These are phyloP conservation scores for Ceratobasidium sp. DNA, from an alignment of 1,284 basidiomycete species.

Conservation along the genomic window DNA sequence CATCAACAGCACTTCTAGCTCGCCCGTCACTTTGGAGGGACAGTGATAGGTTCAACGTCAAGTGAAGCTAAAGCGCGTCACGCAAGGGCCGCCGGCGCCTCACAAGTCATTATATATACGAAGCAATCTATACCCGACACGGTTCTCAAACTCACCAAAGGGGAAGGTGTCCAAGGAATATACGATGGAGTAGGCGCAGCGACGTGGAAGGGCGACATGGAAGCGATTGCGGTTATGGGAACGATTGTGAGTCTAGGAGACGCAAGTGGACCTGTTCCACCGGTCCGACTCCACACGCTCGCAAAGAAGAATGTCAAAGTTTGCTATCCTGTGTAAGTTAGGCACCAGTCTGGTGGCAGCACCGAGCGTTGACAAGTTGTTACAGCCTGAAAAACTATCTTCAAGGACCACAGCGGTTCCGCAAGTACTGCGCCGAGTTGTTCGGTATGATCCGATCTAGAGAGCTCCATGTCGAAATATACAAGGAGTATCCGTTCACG, in stretches of 20 bases:
- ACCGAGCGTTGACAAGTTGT: not conserved
- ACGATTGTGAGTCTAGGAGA: slow-evolving; percentile 93
- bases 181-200: slow-evolving; percentile 88
- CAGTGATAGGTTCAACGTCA: slow-evolving; percentile 94
- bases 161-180: slow-evolving; percentile 86
- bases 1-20: slow-evolving; percentile 51
- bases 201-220: slow-evolving; percentile 86
- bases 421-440: slow-evolving; percentile 74
- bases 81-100: slow-evolving; percentile 83
- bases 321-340: slow-evolving; percentile 76
- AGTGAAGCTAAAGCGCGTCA: slow-evolving; percentile 85
- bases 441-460: slow-evolving; percentile 75
- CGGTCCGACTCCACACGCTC: slow-evolving; percentile 81
- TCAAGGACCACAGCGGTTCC: slow-evolving; percentile 76
- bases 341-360: not conserved
- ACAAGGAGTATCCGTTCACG: slow-evolving; percentile 86
- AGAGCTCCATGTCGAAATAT: slow-evolving; percentile 77
- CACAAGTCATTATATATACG: slow-evolving; percentile 88
- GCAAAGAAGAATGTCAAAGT: slow-evolving; percentile 86
- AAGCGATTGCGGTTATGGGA: slow-evolving; percentile 82
- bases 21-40: slow-evolving; percentile 73
- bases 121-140: slow-evolving; percentile 73
- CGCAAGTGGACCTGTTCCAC: slow-evolving; percentile 83
- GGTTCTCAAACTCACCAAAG: slow-evolving; percentile 82
- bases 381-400: slow-evolving; percentile 67